Evolutionary conservation across 768 basidiomycete species (phyloP).

Genomic region (Glaciozyma antarctica): DNA sequence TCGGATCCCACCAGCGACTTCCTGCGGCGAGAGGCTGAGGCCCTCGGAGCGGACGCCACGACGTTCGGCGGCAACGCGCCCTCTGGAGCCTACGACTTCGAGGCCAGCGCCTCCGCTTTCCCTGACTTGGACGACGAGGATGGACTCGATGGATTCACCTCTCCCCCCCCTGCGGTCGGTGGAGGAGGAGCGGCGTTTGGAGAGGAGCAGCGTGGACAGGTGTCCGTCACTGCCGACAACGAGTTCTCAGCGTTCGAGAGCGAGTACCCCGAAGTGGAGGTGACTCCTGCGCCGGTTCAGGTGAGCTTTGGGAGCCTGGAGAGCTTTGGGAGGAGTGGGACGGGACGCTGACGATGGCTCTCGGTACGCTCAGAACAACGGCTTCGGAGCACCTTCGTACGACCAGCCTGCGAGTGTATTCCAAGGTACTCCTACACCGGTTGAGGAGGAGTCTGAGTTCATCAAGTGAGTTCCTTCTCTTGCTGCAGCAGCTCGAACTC

Average conservation of each 20-base stretch:
- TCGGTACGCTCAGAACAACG: background rate
- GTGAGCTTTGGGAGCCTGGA: background rate
- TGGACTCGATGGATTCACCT: constrained; percentile 34
- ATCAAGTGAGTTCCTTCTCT: constrained; percentile 55
- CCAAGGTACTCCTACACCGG: constrained; percentile 30
- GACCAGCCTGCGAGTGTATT: constrained; percentile 11
- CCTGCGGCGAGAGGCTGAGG: constrained; percentile 27
- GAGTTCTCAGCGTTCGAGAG: constrained; percentile 76
- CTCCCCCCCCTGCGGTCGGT: constrained; percentile 46
- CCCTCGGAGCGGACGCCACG: constrained; percentile 18
- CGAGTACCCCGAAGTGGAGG: constrained; percentile 71
- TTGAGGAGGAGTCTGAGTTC: constrained; percentile 75
- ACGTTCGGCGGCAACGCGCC: background rate
- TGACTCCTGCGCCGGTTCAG: background rate
- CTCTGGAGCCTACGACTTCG: constrained; percentile 46
- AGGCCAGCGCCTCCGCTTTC: constrained; percentile 69
- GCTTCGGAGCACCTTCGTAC: constrained; percentile 16
- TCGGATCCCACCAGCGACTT: constrained; percentile 24
- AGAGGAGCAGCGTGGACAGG: constrained; percentile 39
- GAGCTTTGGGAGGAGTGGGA: background rate
- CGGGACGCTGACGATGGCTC: background rate
- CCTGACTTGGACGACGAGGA: constrained; percentile 59
- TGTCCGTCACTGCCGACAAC: constrained; percentile 68
- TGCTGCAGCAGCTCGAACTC: background rate
- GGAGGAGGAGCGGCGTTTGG: constrained; percentile 24